phyloP scores from a whole-genome alignment of 1,284 basidiomycete genomes.

The Coniferiporia sulphurascens region DNA sequence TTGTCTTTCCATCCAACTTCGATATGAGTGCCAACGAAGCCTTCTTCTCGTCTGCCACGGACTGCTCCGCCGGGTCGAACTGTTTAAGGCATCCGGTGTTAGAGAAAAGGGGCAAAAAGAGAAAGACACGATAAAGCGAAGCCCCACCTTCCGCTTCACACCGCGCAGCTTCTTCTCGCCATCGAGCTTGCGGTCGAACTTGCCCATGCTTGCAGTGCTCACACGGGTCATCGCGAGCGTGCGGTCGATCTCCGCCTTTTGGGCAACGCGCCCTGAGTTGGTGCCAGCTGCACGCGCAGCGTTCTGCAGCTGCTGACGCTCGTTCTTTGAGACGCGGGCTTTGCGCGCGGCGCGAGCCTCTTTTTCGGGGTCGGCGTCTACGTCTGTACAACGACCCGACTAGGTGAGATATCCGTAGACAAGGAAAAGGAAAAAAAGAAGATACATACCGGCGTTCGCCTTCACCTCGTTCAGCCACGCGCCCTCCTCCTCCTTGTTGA shows the following conservation, averaged over 20 bases:
- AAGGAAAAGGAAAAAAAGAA: background rate
- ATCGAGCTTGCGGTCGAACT: constrained; percentile 84
- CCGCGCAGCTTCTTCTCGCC: constrained; percentile 89
- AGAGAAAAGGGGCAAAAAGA: background rate
- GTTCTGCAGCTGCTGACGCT: constrained; percentile 78
- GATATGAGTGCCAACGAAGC: constrained; percentile 72
- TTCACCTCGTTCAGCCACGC: constrained; percentile 95
- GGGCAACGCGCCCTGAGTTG: constrained; percentile 38
- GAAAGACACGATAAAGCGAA: constrained; percentile 9
- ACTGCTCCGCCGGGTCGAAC: constrained; percentile 79
- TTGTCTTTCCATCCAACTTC: constrained; percentile 69
- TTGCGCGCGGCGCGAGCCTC: constrained; percentile 76
- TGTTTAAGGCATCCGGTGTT: constrained; percentile 26
- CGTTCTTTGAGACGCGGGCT: constrained; percentile 80
- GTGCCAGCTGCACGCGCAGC: constrained; percentile 50
- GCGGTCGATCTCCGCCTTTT: constrained; percentile 74
- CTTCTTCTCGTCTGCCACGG: constrained; percentile 65
- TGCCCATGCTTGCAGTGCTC: constrained; percentile 92
- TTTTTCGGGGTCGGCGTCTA: constrained; percentile 77
- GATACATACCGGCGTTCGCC: constrained; percentile 67
- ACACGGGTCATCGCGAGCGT: constrained; percentile 75
- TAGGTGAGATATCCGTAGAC: background rate
- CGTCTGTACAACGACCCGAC: constrained; percentile 36
- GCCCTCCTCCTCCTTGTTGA: constrained; percentile 84
- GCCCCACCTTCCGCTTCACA: constrained; percentile 84